Conservation (phyloP, 73 alveolate species). For the Uronychia setigera region DNA sequence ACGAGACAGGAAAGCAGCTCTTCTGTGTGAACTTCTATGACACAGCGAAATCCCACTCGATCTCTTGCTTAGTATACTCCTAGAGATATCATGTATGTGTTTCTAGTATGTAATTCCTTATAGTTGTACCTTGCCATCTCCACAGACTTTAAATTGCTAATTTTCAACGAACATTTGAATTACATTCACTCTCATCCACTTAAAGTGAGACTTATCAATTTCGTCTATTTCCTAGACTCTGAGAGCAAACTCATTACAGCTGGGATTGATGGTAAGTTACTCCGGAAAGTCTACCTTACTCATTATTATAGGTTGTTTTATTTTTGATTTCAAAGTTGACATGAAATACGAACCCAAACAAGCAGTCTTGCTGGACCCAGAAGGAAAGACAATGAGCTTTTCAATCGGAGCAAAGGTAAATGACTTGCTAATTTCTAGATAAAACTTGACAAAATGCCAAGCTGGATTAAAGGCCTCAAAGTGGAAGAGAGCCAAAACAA, state of each 20-base stretch:
- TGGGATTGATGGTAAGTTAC: constrained; percentile 48
- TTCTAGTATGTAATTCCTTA: constrained; percentile 25
- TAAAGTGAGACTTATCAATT: constrained; percentile 45
- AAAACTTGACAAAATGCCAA: constrained; percentile 54
- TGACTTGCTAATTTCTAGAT: background rate
- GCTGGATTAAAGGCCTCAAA: constrained; percentile 70
- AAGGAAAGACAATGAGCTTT: constrained; percentile 44
- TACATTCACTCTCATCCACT: constrained; percentile 36
- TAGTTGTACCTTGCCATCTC: constrained; percentile 59
- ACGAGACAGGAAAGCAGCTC: background rate
- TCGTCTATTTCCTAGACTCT: constrained; percentile 45
- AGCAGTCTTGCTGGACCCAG: constrained; percentile 68
- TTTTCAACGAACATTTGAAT: constrained; percentile 55
- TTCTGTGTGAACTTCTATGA: constrained; percentile 13
- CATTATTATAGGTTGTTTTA: constrained; percentile 27
- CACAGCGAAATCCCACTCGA: background rate
- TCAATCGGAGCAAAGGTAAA: constrained; percentile 19
- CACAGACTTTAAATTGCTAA: constrained; percentile 52
- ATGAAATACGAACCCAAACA: constrained; percentile 62
- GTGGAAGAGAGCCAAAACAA: constrained; percentile 55
- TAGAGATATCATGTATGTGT: constrained; percentile 15
- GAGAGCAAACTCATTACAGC: constrained; percentile 45
- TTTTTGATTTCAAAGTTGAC: constrained; percentile 51
- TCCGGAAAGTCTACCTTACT: too few relatives aligned
- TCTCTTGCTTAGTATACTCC: constrained; percentile 13